Evolutionary conservation across 345 rosid species (phyloP), one percentile per base, ranked within the genome.

Genomic region (Lumnitzera littorea): DNA sequence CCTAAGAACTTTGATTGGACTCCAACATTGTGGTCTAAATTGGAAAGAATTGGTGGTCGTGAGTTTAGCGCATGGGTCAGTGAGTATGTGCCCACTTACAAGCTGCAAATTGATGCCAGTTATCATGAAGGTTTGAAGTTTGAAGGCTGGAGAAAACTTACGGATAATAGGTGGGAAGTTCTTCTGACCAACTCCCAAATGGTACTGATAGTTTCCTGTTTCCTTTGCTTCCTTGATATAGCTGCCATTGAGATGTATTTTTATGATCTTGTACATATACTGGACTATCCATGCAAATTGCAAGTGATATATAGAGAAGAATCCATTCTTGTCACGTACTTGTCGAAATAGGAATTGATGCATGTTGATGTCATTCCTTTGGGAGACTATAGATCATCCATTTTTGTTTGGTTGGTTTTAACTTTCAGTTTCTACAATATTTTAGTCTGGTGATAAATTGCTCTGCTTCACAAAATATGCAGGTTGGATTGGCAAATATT

Each of bases 171-270:
- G 75, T 82, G 80, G 84, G 94, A 89, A 76, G 86, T 85, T 78
- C 82, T 85, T 74, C 74, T 92, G 79, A 87, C 96, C 46, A 96
- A 89, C 76, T 79, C 96, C 55, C 96, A 92, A 76, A 89, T 92
- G 98, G 96, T 92, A 85, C 43, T 25, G 12, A 58, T 51, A 62
- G 72, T 61, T 60, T 55, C 62, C 67, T 67, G 62, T 66, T 57
- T 41, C 17, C 55, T 25, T 47, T 70, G 17, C 23, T 23, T 20
- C 10, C 24, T 36, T 55, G 49, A 27, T 46, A 14, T 51, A 16
- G 46, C 43, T 20, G 15, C 24, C 31, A 23, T 31, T 53, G 15
- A 11, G 31, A 23, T 23, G n/a, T 67, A 51, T n/a, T 50, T 55
- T 2, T 16, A 55, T n/a, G 15, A 60, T 12, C 56, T 51, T 53